A percentile compares a stretch with the other conserved stretches of the same genome.
Evolutionary conservation across 2,329 filamentous ascomycete species (phyloP).

Genomic region (Xylaria sp.): DNA sequence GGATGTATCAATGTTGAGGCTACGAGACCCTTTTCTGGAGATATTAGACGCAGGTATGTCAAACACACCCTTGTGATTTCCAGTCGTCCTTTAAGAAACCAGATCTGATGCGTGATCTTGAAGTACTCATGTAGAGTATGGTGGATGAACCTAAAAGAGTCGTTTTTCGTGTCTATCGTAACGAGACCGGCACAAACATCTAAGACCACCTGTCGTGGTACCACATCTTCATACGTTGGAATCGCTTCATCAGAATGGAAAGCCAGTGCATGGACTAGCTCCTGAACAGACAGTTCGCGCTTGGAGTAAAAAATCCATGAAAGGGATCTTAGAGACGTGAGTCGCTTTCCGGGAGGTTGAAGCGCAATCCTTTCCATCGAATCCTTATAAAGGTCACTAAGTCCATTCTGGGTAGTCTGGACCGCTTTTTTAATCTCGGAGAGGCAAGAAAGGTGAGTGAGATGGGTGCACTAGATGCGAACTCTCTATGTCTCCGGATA

Average conservation of each 20-base stretch:
- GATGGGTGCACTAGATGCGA: not conserved
- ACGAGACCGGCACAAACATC: slow-evolving; percentile 4
- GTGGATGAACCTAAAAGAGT: not conserved
- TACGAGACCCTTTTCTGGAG: not conserved
- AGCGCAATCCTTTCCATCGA: not conserved
- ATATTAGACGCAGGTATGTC: not conserved
- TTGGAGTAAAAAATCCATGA: not conserved
- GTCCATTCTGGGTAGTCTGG: not conserved
- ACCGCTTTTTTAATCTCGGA: not conserved
- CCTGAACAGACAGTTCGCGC: not conserved
- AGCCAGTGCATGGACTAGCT: not conserved
- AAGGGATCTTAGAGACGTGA: not conserved
- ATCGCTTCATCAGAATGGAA: not conserved
- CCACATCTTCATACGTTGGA: not conserved
- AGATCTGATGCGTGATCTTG: not conserved
- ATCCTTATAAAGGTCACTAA: not conserved
- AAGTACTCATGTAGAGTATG: not conserved
- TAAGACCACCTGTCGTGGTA: not conserved
- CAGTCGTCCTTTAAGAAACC: not conserved
- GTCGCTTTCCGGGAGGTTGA: not conserved
- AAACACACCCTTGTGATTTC: not conserved
- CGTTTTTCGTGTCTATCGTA: not conserved
- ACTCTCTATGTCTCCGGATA: no score
- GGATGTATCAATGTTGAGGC: not conserved
- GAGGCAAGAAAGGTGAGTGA: not conserved